phyloP scores from a whole-genome alignment of 164 flowering plant species.

The Sextonia rubra region DNA sequence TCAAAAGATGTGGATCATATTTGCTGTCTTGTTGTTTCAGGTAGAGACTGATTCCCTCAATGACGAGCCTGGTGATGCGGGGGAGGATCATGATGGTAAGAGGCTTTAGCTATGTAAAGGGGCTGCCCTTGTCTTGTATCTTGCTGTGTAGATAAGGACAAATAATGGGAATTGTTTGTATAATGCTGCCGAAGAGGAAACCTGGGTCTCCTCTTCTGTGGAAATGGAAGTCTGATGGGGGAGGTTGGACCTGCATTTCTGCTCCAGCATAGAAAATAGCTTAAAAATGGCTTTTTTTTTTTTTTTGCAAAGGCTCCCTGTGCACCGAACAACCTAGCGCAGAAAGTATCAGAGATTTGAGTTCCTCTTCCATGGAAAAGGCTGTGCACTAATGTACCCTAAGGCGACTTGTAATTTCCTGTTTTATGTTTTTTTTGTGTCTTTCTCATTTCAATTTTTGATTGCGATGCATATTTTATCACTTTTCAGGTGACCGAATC shows the following conservation, averaged over 20 bases:
- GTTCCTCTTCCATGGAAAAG: no score
- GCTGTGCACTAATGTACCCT: background rate
- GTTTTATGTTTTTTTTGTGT: background rate
- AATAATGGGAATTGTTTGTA: no score
- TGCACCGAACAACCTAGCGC: no score
- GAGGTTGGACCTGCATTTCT: no score
- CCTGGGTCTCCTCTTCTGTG: no score
- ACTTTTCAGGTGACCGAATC: slow-evolving; percentile 15
- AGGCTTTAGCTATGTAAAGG: background rate
- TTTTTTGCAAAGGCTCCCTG: no score
- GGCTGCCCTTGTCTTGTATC: background rate
- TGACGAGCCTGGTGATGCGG: slow-evolving; percentile 54
- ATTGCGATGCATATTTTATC: background rate
- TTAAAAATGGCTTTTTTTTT: no score
- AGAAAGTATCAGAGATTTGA: no score
- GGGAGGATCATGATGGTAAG: slow-evolving; percentile 67
- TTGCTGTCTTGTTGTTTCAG: slow-evolving; percentile 23
- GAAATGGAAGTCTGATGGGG: no score
- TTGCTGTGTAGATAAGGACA: background rate
- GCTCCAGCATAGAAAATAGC: no score
- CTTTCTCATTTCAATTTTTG: background rate
- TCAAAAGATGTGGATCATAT: background rate
- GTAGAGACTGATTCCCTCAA: slow-evolving; percentile 51
- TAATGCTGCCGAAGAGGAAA: no score
- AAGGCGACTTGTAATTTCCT: background rate